Percentiles rank a stretch among this genome's conserved stretches.
phyloP scores from a whole-genome alignment of 2,329 filamentous ascomycete species.

The Talaromyces sp. region DNA sequence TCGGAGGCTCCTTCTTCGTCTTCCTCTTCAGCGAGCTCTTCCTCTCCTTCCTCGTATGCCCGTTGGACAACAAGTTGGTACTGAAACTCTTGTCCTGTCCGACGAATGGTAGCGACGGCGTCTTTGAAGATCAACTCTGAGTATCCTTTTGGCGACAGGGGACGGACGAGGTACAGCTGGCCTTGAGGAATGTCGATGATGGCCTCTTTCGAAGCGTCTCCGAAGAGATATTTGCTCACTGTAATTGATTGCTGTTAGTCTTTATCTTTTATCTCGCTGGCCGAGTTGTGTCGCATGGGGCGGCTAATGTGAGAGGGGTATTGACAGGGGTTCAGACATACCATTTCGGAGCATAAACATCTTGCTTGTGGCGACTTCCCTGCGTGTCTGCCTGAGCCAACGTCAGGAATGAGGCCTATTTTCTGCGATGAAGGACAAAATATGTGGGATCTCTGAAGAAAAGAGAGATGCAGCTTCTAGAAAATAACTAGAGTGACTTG shows the following conservation, averaged over 20 bases:
- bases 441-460: neutral
- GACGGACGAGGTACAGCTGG: slow-evolving; percentile 94
- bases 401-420: neutral
- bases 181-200: slow-evolving; percentile 93
- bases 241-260: slow-evolving; percentile 18
- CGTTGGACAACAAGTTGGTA: slow-evolving; percentile 96
- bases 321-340: slow-evolving; percentile 38
- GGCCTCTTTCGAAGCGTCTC: slow-evolving; percentile 82
- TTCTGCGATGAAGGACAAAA: neutral
- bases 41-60: slow-evolving; percentile 96
- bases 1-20: slow-evolving; percentile 76
- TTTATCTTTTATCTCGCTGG: neutral
- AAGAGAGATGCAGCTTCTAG: too few relatives aligned
- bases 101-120: slow-evolving; percentile 84
- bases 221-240: slow-evolving; percentile 93
- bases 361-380: slow-evolving; percentile 27
- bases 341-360: slow-evolving; percentile 60
- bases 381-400: slow-evolving; percentile 16
- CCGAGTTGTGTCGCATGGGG: slow-evolving; percentile 10
- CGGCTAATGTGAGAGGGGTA: slow-evolving; percentile 22
- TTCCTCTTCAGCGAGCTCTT: slow-evolving; percentile 86
- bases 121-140: slow-evolving; percentile 99
- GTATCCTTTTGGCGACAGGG: slow-evolving; percentile 92
- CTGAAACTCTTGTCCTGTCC: slow-evolving; percentile 91
- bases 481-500: neutral